Conservation (phyloP, 23 red algal species). For the Gracilariopsis chorda region DNA sequence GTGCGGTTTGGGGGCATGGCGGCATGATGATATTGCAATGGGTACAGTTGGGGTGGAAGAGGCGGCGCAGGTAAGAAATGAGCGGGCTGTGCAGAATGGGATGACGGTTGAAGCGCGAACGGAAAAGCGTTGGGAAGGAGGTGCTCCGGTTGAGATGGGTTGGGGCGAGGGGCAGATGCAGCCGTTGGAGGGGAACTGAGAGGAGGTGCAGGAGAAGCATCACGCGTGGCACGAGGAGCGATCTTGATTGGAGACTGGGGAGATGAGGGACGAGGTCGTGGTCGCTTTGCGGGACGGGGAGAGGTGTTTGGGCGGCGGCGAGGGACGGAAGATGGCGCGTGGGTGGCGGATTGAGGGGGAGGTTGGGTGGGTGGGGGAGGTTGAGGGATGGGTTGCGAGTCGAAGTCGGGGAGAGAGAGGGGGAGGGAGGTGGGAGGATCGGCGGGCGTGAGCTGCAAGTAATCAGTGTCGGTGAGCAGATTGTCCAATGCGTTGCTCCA, state of each 20-base stretch:
- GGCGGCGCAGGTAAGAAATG: not conserved
- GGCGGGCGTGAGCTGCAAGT: constrained; percentile 10
- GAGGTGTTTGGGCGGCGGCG: not conserved
- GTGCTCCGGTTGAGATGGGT: not conserved
- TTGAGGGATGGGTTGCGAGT: not conserved
- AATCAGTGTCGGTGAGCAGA: constrained; percentile 15
- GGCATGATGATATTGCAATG: constrained; percentile 1
- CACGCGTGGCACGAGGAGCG: not conserved
- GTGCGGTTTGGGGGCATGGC: not conserved
- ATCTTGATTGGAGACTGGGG: not conserved
- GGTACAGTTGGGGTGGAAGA: constrained; percentile 10
- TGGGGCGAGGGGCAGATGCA: not conserved
- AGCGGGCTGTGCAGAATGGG: not conserved
- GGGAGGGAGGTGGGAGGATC: not conserved
- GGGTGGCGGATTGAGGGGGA: not conserved
- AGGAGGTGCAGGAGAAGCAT: not conserved
- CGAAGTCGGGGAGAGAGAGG: not conserved
- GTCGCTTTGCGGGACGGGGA: not conserved
- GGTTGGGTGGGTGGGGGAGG: not conserved
- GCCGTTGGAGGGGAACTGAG: not conserved
- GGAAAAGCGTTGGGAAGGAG: not conserved
- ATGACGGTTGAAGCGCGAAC: not conserved
- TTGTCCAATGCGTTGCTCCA: not conserved
- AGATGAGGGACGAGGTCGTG: not conserved
- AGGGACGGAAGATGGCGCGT: not conserved